Base-by-base conservation (phyloP, 768 basidiomycete species). In the Hemileccinum rubropunctum region DNA sequence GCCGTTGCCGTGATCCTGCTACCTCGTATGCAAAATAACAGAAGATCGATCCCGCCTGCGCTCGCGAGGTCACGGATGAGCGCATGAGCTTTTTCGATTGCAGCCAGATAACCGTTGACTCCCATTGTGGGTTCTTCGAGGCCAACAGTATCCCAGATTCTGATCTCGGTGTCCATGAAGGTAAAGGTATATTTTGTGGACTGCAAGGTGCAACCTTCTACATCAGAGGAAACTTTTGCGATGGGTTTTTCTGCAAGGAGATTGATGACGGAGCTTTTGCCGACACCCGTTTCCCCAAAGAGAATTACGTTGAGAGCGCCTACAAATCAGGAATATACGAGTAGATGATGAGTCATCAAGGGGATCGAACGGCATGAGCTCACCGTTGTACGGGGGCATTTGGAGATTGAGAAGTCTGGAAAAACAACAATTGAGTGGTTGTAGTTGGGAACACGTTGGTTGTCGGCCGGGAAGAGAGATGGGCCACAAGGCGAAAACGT, bases 181-280 rank as follows among this genome's bases (percentile, higher is more conserved):
- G 47, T 12, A 38, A 66, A 49, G n/a, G 33, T 20, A 46, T 75
- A 66, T 7, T 49, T 48, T 4, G 50, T 59, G 39, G 56, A 65
- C 15, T 64, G 45, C 21, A 76, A 57, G 7, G 73, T 74, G 41
- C 70, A 67, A 14, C 67, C 65, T 17, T 58, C 57, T 7, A 60
- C 66, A 23, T 64, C 65, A 17, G 61, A 64, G 8, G 72, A 73
- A 15, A 66, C 59, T 10, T 42, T 44, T 1, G 73, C 74, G 14
- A 59, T 32, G 1, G 59, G 48, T 2, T 48, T 14, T 26, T 63
- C 67, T 21, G 62, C 61, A n/a, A 77, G 52, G 59, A 77, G 66
- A 58, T 77, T 77, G 50, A 77, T 61, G 36, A 76, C 62, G 15
- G 73, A 74, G 45, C 76, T 77, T 49, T 77, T 77, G 13, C 71